Conservation (phyloP, 306 rosid species). For the Quercus agrifolia region DNA sequence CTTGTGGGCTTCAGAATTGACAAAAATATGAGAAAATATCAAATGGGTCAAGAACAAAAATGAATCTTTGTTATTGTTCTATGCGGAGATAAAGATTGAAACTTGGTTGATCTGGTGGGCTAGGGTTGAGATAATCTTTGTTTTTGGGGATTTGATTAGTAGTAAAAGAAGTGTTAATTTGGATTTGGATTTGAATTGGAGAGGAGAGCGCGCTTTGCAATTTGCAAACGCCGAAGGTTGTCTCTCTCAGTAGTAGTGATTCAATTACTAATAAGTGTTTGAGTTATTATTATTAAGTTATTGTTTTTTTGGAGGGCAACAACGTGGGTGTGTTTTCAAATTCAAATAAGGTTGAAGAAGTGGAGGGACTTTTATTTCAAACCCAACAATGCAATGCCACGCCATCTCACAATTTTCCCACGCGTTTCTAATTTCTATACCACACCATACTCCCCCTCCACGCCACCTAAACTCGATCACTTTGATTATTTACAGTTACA, state of each 20-base stretch:
- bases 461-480: too few relatives aligned
- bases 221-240: background rate
- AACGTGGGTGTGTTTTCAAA: conserved; percentile 1
- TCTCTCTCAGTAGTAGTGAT: background rate
- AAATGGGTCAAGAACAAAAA: background rate
- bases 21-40: background rate
- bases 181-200: conserved; percentile 27
- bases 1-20: background rate
- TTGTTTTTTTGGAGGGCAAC: background rate
- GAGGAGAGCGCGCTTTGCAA: conserved; percentile 27
- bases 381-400: background rate
- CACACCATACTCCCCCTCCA: too few relatives aligned
- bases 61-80: background rate
- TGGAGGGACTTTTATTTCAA: background rate
- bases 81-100: background rate
- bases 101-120: background rate
- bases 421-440: background rate
- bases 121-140: conserved; percentile 16
- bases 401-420: background rate
- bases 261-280: too few relatives aligned
- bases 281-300: background rate
- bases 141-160: background rate
- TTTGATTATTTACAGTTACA: too few relatives aligned
- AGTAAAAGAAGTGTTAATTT: background rate
- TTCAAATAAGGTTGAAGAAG: background rate